These are phyloP conservation scores for Flaveria floridana DNA, from an alignment of 140 eudicot species.

Conservation along the genomic window DNA sequence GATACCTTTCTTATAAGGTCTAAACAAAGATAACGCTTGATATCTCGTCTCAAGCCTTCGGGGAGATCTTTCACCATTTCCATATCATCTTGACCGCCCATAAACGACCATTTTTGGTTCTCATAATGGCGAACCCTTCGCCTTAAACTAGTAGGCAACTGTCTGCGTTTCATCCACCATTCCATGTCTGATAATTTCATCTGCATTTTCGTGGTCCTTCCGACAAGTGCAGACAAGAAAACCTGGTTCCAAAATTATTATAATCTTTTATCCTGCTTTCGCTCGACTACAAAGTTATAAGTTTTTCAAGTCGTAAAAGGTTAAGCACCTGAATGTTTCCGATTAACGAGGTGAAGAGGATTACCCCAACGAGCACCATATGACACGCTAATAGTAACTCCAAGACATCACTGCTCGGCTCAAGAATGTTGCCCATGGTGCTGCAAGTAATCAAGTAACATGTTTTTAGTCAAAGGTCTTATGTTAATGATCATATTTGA, in stretches of 20 bases:
- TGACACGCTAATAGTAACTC: slow-evolving; percentile 42
- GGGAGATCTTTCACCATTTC: slow-evolving; percentile 72
- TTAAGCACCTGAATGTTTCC: slow-evolving; percentile 57
- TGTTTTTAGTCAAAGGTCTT: not conserved
- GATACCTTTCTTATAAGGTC: slow-evolving; percentile 74
- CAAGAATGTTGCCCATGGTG: slow-evolving; percentile 65
- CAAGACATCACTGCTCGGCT: slow-evolving; percentile 42
- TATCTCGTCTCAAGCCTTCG: slow-evolving; percentile 80
- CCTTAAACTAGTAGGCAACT: slow-evolving; percentile 55
- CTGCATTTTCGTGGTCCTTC: slow-evolving; percentile 51
- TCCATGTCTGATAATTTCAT: slow-evolving; percentile 54
- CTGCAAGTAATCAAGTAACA: slow-evolving; percentile 30
- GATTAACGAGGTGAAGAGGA: slow-evolving; percentile 54
- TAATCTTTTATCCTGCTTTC: too few relatives aligned
- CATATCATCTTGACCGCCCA: slow-evolving; percentile 85
- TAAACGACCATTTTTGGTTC: slow-evolving; percentile 58
- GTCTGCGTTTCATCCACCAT: slow-evolving; percentile 69
- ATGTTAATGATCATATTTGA: not conserved
- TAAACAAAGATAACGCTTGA: slow-evolving; percentile 82
- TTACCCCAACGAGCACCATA: slow-evolving; percentile 53
- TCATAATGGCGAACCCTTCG: slow-evolving; percentile 80
- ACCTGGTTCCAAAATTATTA: slow-evolving; percentile 32
- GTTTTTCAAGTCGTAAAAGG: not conserved
- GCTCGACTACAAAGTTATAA: not conserved
- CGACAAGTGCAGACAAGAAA: slow-evolving; percentile 48